Base-by-base conservation (phyloP, 2,329 filamentous ascomycete genomes). In the Clonostachys rhizophaga region DNA sequence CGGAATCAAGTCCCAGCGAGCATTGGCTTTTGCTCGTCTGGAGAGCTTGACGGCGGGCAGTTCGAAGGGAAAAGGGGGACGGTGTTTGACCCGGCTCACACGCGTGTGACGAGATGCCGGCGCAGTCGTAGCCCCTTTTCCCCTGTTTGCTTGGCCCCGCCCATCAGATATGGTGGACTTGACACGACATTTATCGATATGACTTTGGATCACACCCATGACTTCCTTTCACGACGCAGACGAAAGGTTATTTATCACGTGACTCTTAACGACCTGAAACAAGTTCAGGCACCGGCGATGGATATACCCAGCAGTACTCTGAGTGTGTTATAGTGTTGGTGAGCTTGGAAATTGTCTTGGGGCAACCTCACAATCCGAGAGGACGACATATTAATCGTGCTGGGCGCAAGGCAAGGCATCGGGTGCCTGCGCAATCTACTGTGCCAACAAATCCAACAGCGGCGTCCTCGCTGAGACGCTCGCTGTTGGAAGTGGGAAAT, bases 271-370 rank as follows among this genome's bases (percentile, higher is more conserved):
- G 43, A 43, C 13, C 34, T 40, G 47, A 12, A 48, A 37, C 3
- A 30, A 48, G 24, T 40, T 45, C 30, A 47, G 42, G 42, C 47
- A 49, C 39, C 42, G 47, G 49, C 49, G 49, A 51, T 47, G 49
- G 49, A 51, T 51, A 51, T 51, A 51, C 49, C 49, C 49, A 47
- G n/a, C n/a, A 33, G 37, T 43, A 42, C 45, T 40, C 47, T 47
- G 34, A 37, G 35, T 47, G 48, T 45, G 42, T 39, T 49, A 42
- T 49, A 41, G 42, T 47, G 24, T 44, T 47, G 45, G 45, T 47
- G 40, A 47, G 45, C 40, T 43, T 43, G 40, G 45, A 47, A 39
- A 45, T 40, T 5, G 24, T 9, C 24, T 30, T 3, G 24, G 24
- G 24, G 24, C 24, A 10, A 30, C 24, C 24, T 30, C 24, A 30